These are phyloP conservation scores for Paecilomyces niveus DNA, from an alignment of 2,329 filamentous ascomycete species.

Conservation along the genomic window DNA sequence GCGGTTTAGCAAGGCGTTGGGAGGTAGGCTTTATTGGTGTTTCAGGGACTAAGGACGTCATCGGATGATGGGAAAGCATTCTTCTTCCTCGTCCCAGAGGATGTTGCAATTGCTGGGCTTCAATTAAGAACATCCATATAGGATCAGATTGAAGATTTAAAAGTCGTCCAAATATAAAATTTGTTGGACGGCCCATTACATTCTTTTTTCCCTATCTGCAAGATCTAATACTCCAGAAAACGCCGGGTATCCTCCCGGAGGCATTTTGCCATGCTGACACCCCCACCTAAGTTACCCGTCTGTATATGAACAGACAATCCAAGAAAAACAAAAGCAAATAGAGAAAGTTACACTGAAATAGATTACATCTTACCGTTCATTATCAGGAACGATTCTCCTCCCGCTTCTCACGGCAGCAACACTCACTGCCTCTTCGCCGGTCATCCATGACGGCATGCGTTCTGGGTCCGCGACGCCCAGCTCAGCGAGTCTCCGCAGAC, in stretches of 20 bases:
- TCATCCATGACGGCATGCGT: constrained; percentile 85
- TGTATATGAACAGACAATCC: not conserved
- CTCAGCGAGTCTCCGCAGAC: constrained; percentile 71
- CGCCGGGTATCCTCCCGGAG: not conserved
- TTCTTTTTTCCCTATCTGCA: not conserved
- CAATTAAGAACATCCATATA: not conserved
- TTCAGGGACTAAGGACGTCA: not conserved
- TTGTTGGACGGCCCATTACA: not conserved
- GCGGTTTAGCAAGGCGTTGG: not conserved
- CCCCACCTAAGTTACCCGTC: not conserved
- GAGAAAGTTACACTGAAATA: not conserved
- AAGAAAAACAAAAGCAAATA: not conserved
- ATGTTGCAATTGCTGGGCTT: not conserved
- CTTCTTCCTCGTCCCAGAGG: not conserved
- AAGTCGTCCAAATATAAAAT: not conserved
- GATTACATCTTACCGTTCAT: not conserved
- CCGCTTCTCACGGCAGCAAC: constrained; percentile 62
- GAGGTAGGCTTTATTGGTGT: not conserved
- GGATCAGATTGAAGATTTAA: not conserved
- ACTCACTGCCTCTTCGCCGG: constrained; percentile 75
- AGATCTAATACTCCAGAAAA: not conserved
- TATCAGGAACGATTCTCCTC: constrained; percentile 7
- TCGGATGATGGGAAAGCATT: too few relatives aligned
- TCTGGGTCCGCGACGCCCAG: constrained; percentile 63
- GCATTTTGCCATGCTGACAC: too few relatives aligned